phyloP scores from a whole-genome alignment of 2,329 filamentous ascomycete species.

The Aspergillus glaucus region DNA sequence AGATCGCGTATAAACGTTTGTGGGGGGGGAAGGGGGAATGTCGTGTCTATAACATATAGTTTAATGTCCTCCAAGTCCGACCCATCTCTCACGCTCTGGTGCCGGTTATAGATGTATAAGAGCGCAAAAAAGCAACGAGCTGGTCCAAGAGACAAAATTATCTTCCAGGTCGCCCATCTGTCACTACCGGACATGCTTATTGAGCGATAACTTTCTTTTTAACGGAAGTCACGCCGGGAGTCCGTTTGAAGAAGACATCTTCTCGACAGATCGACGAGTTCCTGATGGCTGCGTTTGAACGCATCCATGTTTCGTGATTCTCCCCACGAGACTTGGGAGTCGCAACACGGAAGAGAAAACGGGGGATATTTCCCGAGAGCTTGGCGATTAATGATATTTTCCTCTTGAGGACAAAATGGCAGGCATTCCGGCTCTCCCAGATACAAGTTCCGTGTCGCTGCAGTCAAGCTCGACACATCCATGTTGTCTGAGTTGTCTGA shows the following conservation, averaged over 20 bases:
- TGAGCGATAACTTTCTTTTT: background rate
- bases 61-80: conserved; percentile 9
- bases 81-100: conserved; percentile 2
- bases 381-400: background rate
- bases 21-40: conserved; percentile 4
- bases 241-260: background rate
- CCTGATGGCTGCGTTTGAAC: background rate
- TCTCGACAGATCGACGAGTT: background rate
- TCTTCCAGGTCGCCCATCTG: conserved; percentile 2
- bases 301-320: background rate
- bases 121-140: conserved; percentile 11
- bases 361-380: background rate
- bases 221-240: background rate
- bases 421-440: background rate
- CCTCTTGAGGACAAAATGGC: conserved; percentile 5
- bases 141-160: conserved; percentile 13
- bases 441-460: too few relatives aligned
- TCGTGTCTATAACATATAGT: conserved; percentile 12
- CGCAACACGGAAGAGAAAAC: background rate
- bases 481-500: too few relatives aligned
- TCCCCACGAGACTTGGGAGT: background rate
- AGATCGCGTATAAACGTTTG: conserved; percentile 10
- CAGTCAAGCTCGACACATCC: too few relatives aligned
- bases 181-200: conserved; percentile 8
- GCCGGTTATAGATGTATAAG: conserved; percentile 15